Conservation (phyloP, 495 filamentous ascomycete species). For the Aspergillus asperescens region DNA sequence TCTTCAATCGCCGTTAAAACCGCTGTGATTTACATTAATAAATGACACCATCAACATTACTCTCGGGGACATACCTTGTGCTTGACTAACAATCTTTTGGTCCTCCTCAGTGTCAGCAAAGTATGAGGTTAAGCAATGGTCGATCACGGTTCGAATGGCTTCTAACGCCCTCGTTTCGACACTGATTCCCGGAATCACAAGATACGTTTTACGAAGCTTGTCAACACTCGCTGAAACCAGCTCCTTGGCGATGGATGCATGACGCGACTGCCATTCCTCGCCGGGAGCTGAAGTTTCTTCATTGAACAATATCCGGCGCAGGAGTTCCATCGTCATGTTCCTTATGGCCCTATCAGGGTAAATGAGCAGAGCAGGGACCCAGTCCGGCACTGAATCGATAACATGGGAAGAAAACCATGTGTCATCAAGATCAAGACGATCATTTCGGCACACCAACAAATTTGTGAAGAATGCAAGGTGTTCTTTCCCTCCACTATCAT, state of each 20-base stretch:
- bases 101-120: slow-evolving; percentile 43
- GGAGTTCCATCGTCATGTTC: slow-evolving; percentile 47
- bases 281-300: slow-evolving; percentile 26
- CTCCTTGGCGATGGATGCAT: slow-evolving; percentile 27
- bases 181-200: slow-evolving; percentile 19
- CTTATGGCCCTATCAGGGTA: slow-evolving; percentile 55
- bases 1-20: slow-evolving; percentile 30
- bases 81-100: slow-evolving; percentile 26
- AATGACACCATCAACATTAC: neutral
- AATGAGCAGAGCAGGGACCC: slow-evolving; percentile 63
- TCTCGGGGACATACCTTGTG: slow-evolving; percentile 32
- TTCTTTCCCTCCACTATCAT: slow-evolving; percentile 50
- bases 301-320: slow-evolving; percentile 53
- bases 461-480: slow-evolving; percentile 55
- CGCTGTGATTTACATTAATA: slow-evolving; percentile 22
- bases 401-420: slow-evolving; percentile 39
- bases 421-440: slow-evolving; percentile 29
- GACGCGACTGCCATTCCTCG: slow-evolving; percentile 24
- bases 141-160: slow-evolving; percentile 35
- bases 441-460: slow-evolving; percentile 36
- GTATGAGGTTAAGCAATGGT: slow-evolving; percentile 38
- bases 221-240: slow-evolving; percentile 35
- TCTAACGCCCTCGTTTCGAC: slow-evolving; percentile 37
- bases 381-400: slow-evolving; percentile 53
- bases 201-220: slow-evolving; percentile 29